Evolutionary conservation across 495 filamentous ascomycete species (phyloP).

Genomic region (Aspergillus panamensis): DNA sequence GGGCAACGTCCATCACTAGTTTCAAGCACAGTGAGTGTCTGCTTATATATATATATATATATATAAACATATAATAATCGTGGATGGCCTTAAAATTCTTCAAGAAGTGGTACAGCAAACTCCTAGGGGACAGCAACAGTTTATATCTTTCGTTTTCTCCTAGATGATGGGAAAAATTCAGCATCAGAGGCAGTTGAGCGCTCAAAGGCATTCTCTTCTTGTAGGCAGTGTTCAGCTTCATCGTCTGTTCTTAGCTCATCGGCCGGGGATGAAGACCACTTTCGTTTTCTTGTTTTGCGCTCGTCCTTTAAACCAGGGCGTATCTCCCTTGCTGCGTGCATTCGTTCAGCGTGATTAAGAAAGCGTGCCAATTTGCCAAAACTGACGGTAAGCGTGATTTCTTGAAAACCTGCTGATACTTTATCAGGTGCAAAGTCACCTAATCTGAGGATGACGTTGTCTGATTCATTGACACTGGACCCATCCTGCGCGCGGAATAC

Average conservation of each 20-base stretch:
- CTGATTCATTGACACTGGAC: background rate
- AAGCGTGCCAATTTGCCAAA: background rate
- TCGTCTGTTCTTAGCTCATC: background rate
- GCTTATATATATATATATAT: too few relatives aligned
- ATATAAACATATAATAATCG: too few relatives aligned
- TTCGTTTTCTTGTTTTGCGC: background rate
- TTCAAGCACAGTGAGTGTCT: too few relatives aligned
- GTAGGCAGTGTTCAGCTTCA: constrained; percentile 8
- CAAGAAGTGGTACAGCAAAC: too few relatives aligned
- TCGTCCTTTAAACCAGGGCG: background rate
- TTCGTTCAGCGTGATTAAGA: background rate
- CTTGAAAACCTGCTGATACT: background rate
- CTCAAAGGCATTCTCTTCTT: background rate
- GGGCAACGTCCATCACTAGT: too few relatives aligned
- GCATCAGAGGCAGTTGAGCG: background rate
- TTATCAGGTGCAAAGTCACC: background rate
- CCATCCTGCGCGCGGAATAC: background rate
- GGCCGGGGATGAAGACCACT: background rate
- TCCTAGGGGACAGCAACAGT: too few relatives aligned
- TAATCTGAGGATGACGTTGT: background rate
- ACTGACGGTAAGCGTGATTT: background rate
- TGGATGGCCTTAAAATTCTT: too few relatives aligned
- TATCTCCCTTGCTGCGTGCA: background rate
- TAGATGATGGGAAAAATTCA: background rate
- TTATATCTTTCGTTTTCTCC: background rate